phyloP scores from a whole-genome alignment of 768 basidiomycete species.

The Agaricus subrufescens region DNA sequence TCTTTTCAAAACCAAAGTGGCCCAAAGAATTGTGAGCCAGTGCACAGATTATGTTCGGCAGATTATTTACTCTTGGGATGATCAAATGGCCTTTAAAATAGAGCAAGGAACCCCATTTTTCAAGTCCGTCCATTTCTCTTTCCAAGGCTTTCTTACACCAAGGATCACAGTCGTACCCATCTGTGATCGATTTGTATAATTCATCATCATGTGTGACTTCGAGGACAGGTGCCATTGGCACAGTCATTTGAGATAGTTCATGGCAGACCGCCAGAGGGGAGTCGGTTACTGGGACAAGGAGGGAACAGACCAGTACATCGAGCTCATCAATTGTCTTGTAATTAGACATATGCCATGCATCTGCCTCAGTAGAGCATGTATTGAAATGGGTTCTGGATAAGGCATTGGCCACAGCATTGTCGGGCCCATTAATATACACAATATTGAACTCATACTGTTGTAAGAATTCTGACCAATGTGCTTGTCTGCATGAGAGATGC shows the following conservation, averaged over 20 bases:
- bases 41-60: slow-evolving; percentile 17
- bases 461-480: slow-evolving; percentile 1
- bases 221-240: too few species aligned
- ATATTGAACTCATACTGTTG: slow-evolving; percentile 23
- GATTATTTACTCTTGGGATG: slow-evolving; percentile 18
- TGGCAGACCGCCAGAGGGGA: too few species aligned
- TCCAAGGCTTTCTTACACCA: too few species aligned
- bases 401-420: slow-evolving; percentile 19
- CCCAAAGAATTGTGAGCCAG: slow-evolving; percentile 25
- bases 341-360: slow-evolving; percentile 10
- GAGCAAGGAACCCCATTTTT: slow-evolving; percentile 13
- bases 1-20: slow-evolving; percentile 32
- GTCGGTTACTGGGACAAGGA: too few species aligned
- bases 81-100: slow-evolving; percentile 19
- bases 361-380: slow-evolving; percentile 22
- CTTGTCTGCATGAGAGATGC: too few species aligned
- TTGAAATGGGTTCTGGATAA: slow-evolving; percentile 22
- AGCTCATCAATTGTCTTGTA: too few species aligned
- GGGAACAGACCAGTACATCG: too few species aligned
- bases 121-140: not conserved
- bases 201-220: too few species aligned
- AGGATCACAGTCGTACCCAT: slow-evolving; percentile 1
- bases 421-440: slow-evolving; percentile 15
- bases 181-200: slow-evolving; percentile 13
- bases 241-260: too few species aligned